Base-by-base conservation (phyloP, 2,329 filamentous ascomycete species). In the Xylaria sp. region DNA sequence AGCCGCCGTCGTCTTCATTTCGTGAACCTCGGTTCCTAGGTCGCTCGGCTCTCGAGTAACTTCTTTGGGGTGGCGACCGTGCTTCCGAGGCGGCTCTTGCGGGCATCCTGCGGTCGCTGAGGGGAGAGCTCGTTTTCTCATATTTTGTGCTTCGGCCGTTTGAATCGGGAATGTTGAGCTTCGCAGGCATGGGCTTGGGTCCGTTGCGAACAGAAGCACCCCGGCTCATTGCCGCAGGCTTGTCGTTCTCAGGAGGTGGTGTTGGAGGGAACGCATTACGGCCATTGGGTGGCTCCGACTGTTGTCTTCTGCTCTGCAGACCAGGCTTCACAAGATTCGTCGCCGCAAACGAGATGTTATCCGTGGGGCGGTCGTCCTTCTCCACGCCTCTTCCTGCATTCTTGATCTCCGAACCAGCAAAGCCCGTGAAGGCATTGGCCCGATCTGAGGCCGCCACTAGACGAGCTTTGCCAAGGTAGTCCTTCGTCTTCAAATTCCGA, bases 401-500 rank as follows among this genome's bases (percentile, higher is more conserved):
- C 79, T 92, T 92, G 65, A 91, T 88, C 75, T 93, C 92, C 2
- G 87, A 87, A 44, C 90, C 92, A 64, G 90, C 83, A 75, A 93
- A 94, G 44, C 92, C 92, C 44, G 90, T 94, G 71, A 92, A 95
- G 25, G 88, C 90, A 76, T 93, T 94, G 66, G 85, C 80, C 57
- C 89, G 85, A 71, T 96, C 92, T 1, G 92, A 91, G 25, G 93
- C 91, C 23, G 95, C 95, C 8, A 99, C 91, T 33, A 99, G 82
- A 62, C 92, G 87, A n/a, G 95, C 93, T 77, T 97, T 97, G 63
- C 95, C 95, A 3, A 99, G 87, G 72, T 99, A 99, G 74, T 99
- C 93, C 76, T 98, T 98, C 21, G 93, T 92, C 81, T 97, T 97
- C 71, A 99, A 82, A 73, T 99, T 99, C 78, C 96, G 96, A 68